A percentile compares a stretch with the other conserved stretches of the same genome.
phyloP scores from a whole-genome alignment of 331 rosid genomes.

The Prunus yedoensis region DNA sequence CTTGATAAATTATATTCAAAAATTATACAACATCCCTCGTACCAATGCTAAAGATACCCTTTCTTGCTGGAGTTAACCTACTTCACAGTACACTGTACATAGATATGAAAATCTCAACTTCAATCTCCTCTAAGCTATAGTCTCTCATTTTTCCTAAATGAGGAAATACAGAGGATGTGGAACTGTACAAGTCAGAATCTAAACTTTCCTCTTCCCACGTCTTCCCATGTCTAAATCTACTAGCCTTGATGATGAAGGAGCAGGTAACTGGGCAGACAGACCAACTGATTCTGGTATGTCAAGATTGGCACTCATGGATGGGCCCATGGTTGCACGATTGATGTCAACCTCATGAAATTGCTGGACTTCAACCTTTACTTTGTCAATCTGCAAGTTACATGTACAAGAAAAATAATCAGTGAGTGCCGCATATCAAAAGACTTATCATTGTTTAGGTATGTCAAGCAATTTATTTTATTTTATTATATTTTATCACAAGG shows the following conservation, averaged over 20 bases:
- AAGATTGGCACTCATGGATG: slow-evolving; percentile 54
- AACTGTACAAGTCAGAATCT: slow-evolving; percentile 30
- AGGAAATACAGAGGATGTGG: neutral
- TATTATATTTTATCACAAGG: neutral
- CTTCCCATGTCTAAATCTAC: slow-evolving; percentile 68
- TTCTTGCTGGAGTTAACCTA: slow-evolving; percentile 23
- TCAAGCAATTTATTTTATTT: slow-evolving; percentile 11
- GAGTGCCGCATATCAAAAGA: neutral
- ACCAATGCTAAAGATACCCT: slow-evolving; percentile 12
- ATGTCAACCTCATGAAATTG: slow-evolving; percentile 52
- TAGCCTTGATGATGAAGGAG: slow-evolving; percentile 59
- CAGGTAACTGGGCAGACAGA: slow-evolving; percentile 52
- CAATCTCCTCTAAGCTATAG: slow-evolving; percentile 19
- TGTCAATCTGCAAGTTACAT: slow-evolving; percentile 58
- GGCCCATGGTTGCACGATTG: slow-evolving; percentile 56
- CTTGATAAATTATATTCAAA: slow-evolving; percentile 15
- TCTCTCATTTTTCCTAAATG: neutral
- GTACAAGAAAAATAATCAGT: slow-evolving; percentile 18
- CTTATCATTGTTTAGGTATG: neutral
- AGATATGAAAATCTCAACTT: neutral
- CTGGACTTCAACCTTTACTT: slow-evolving; percentile 49
- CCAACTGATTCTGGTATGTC: slow-evolving; percentile 97
- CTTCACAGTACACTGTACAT: slow-evolving; percentile 8
- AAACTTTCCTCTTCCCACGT: slow-evolving; percentile 77
- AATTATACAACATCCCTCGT: slow-evolving; percentile 41